phyloP scores from a whole-genome alignment of 169 alveolate species.

The Cryptosporidium sp. region DNA sequence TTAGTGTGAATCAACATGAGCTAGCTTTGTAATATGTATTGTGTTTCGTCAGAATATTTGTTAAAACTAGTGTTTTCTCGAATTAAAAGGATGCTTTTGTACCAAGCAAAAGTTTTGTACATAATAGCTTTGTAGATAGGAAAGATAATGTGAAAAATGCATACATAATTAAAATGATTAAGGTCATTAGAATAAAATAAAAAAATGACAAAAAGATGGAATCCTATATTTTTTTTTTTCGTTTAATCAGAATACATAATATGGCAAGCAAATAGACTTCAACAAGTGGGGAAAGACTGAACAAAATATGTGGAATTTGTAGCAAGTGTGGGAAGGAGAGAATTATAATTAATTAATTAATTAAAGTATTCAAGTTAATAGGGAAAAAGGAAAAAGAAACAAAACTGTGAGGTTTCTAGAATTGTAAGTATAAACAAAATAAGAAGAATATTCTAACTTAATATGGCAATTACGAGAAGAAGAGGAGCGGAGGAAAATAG shows the following conservation, averaged over 20 bases:
- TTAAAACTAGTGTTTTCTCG: too few species aligned
- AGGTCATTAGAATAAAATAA: neutral
- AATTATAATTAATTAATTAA: slow-evolving; percentile 8
- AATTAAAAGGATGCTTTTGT: too few species aligned
- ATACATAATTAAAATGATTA: neutral
- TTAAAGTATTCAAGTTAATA: neutral
- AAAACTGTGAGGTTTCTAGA: neutral
- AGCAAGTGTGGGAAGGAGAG: slow-evolving; percentile 42
- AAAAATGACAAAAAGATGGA: neutral
- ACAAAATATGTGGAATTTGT: slow-evolving; percentile 42
- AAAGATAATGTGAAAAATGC: neutral
- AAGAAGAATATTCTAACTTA: neutral
- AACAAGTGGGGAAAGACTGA: slow-evolving; percentile 63
- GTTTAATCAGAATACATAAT: neutral
- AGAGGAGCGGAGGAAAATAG: slow-evolving; percentile 45
- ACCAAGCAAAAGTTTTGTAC: neutral
- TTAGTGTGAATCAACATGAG: neutral
- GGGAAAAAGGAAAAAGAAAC: slow-evolving; percentile 1
- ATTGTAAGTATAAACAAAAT: neutral
- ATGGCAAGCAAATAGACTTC: slow-evolving; percentile 5
- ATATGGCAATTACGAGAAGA: slow-evolving; percentile 70
- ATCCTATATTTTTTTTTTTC: neutral
- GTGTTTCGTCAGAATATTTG: neutral
- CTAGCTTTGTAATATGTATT: too few species aligned
- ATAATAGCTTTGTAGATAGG: neutral